phyloP scores from a whole-genome alignment of 2,329 filamentous ascomycete genomes.

The Pseudocercospora ulei region DNA sequence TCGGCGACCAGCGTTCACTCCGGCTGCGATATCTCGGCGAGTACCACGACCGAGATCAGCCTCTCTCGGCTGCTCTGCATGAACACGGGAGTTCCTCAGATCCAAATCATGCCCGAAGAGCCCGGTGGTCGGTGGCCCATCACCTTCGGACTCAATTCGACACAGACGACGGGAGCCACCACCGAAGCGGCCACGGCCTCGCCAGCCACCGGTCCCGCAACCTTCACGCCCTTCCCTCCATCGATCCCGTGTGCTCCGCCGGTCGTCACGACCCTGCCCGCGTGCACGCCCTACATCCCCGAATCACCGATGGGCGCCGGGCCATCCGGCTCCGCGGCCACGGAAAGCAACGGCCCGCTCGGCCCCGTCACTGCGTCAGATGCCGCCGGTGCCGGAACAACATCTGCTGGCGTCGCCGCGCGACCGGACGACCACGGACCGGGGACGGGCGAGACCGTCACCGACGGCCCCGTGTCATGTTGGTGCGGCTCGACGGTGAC shows the following conservation, averaged over 20 bases:
- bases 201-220: neutral
- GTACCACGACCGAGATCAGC: slow-evolving; percentile 8
- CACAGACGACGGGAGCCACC: too few species aligned
- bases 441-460: slow-evolving; percentile 1
- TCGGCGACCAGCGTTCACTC: slow-evolving; percentile 10
- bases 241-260: slow-evolving; percentile 3
- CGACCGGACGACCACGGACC: neutral
- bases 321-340: too few species aligned
- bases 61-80: slow-evolving; percentile 7
- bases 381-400: too few species aligned
- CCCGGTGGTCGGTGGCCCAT: slow-evolving; percentile 1
- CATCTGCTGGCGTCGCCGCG: too few species aligned
- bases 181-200: neutral
- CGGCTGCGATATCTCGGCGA: slow-evolving; percentile 18
- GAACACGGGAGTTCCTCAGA: neutral
- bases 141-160: slow-evolving; percentile 2
- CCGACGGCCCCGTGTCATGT: neutral
- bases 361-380: slow-evolving; percentile 4
- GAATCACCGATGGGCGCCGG: too few species aligned
- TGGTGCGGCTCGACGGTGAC: neutral
- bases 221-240: too few species aligned
- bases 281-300: slow-evolving; percentile 3
- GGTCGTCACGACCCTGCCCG: neutral
- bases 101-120: neutral
- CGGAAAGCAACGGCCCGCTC: too few species aligned